Base-by-base conservation (phyloP, 2,329 filamentous ascomycete species). In the Trichoderma sp. region DNA sequence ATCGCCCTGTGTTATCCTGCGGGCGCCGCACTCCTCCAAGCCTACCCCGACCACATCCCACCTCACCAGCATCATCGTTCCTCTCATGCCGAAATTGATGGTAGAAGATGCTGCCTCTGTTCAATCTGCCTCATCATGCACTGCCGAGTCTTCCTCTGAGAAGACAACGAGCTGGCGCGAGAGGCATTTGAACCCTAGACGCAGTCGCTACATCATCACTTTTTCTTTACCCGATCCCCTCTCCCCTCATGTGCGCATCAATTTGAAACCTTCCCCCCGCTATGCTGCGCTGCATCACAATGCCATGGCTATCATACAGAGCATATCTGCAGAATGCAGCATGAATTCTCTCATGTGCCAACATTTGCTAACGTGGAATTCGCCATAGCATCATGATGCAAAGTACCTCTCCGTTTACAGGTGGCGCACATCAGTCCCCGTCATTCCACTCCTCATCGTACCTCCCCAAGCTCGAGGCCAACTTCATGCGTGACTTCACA, bases 401-500 rank as follows among this genome's bases (percentile, higher is more conserved):
- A 67, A 93, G 95, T 73, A 97, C 93, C 19, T 98, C 95, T n/a
- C 95, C 95, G 12, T 96, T 94, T 74, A 68, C 66, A 2, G 76
- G 80, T 66, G 76, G 73, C 55, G 88, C 84, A 65, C 86, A 93
- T 72, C 90, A 93, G 76, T 96, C 93, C n/a, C 92, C 95, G 0
- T 97, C 94, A 1, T 96, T 92, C 72, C 94, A 98, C 78, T 98
- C 94, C 1, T 96, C 93, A 7, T 98, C 95, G 28, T 98, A 98
- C 75, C 85, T 97, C 1, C 94, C 93, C 10, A 97, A 97, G 78
- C 88, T 97, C 74, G 95, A 99, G 78, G 94, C 94, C 67, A 95
- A 94, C 74, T 99, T 97, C 77, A 96, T 98, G 92, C 90, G 90
- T 78, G 93, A 98, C 79, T 98, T 98, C 79, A 90, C 90, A 60